phyloP scores from a whole-genome alignment of 2,329 filamentous ascomycete species.

The Arthrinium phaeospermum region DNA sequence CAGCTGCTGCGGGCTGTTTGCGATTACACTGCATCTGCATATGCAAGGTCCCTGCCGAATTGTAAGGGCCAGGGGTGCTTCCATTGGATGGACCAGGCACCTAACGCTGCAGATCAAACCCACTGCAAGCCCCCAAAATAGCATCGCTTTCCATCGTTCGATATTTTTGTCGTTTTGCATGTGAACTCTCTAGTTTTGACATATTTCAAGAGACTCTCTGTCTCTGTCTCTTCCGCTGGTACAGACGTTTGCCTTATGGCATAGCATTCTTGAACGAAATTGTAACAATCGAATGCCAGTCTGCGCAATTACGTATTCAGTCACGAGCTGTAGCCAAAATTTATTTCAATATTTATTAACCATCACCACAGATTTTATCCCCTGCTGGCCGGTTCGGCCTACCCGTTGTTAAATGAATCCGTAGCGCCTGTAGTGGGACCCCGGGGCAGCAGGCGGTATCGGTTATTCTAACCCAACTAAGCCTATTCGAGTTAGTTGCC shows the following conservation, averaged over 20 bases:
- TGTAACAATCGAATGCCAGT: background rate
- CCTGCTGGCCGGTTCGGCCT: background rate
- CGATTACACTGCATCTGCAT: background rate
- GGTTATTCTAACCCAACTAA: no score
- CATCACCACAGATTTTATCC: background rate
- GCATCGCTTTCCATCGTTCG: background rate
- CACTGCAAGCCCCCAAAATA: background rate
- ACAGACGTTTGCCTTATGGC: no score
- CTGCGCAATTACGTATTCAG: background rate
- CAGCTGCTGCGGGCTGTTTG: background rate
- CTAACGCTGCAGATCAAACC: background rate
- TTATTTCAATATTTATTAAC: background rate
- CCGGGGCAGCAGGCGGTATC: constrained; percentile 1
- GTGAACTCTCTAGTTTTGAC: background rate
- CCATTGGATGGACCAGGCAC: background rate
- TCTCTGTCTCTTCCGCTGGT: background rate
- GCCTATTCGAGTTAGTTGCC: no score
- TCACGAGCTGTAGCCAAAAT: background rate
- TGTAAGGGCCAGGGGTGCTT: background rate
- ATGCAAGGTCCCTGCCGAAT: background rate
- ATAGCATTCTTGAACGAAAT: background rate
- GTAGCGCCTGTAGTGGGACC: background rate
- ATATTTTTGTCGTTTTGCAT: background rate
- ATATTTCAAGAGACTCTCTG: background rate
- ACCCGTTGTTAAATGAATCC: background rate